Base-by-base conservation (phyloP, 805 yeast species). In the Lipomyces yamanashiensis region DNA sequence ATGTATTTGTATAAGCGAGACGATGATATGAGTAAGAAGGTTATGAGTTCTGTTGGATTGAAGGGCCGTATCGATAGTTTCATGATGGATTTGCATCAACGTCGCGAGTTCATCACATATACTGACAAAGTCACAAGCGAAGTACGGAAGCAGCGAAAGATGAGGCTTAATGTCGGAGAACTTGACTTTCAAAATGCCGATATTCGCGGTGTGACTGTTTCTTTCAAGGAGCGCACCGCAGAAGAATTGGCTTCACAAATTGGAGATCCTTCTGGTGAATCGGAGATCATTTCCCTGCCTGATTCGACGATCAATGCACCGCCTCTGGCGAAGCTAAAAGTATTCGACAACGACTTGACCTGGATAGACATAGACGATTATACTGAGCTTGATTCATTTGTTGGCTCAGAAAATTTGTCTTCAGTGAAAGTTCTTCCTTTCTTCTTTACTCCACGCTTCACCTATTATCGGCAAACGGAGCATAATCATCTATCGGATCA, bases 341-440 rank as follows among this genome's bases (percentile, higher is more conserved):
- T 73, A 8, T 58, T 71, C n/a, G 78, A 75, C 50, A 70, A 74
- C 36, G 78, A 75, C 59, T 67, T 74, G 4, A 71, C 76, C 2
- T 92, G 97, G 97, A 79, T 84, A 54, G 96, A 91, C 71, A 75
- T 79, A 23, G 88, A 88, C 62, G 97, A 92, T 73, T 92, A 84
- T 69, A 77, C 84, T 10, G 97, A 92, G 69, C 72, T 91, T 49
- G 89, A 71, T 41, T 68, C 69, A 13, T 55, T 67, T 8, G 67
- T 67, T 21, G 65, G 66, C 5, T 60, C 68, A 6, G 67, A 56
- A 21, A 66, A 70, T 23, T 34, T 73, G 43, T 74, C 79, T 2
- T 70, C 72, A 68, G 79, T 90, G 53, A 77, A 75, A 13, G 82
- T 87, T 1, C 71, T 77, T 49, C 93, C 96, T 1, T 75, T 92